Evolutionary conservation across 2,329 filamentous ascomycete genomes (phyloP), one percentile per base, ranked within the genome.

Genomic region (Dactylellina leptospora): DNA sequence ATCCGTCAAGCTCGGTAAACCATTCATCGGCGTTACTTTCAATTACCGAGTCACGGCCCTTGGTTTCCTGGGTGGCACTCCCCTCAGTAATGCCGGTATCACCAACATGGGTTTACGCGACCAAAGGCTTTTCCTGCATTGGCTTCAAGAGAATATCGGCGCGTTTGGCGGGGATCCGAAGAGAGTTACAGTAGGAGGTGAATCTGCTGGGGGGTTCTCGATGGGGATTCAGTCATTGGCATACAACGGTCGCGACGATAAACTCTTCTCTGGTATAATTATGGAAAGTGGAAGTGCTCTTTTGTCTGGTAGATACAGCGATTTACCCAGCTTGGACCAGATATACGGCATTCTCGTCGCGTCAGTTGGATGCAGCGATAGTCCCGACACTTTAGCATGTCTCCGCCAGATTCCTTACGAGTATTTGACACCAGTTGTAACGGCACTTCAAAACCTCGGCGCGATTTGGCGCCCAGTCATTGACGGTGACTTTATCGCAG

Each of bases 261-360:
- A 87, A 0, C 83, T 95, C 0, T 93, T 95, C 84, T 85, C 88
- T 23, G 90, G 82, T 0, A 90, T 83, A 25, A 93, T 93, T 75
- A 93, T 95, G 90, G 85, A 90, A 80, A 90, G 87, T 1, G 89
- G 89, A 1, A 86, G 83, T 63, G 78, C 88, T 1, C 80, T 86
- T 86, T 86, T 75, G 72, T 0, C 88, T 88, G 0, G 83, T 87
- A 0, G 85, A 87, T 23, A 82, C 84, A 0, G 85, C 91, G 0
- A 91, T 75, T 84, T 85, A 25, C 80, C 82, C 9, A 90, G 91
- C 78, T 86, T 84, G 0, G 89, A 93, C 77, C 81, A 0, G 0
- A 81, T 86, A 4, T 92, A 91, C 76, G 83, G 91, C 76, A 80
- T 81, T 0, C 85, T 92, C 2, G 85, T 89, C 5, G 76, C 79